A percentile compares a stretch with the other conserved stretches of the same genome.
phyloP scores from a whole-genome alignment of 345 rosid species.

The Ceriops tagal region DNA sequence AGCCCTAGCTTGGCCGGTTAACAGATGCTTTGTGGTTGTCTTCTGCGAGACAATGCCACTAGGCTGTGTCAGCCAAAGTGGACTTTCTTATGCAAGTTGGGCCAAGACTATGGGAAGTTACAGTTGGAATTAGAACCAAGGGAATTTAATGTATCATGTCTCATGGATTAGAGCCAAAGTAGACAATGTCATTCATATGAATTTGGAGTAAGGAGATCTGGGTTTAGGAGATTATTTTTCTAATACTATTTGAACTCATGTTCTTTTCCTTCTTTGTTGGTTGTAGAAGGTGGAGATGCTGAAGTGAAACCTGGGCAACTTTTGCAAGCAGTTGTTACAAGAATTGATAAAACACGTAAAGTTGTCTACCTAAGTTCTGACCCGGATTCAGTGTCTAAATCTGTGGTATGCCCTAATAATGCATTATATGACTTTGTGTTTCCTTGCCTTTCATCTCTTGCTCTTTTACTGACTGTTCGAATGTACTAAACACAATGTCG shows the following conservation, averaged over 20 bases:
- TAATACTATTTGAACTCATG: neutral
- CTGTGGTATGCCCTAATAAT: conserved; percentile 42
- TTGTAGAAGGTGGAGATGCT: conserved; percentile 39
- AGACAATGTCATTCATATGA: too few species aligned
- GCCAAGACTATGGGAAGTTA: too few species aligned
- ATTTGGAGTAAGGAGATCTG: too few species aligned
- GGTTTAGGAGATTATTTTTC: too few species aligned
- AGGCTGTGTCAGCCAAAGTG: too few species aligned
- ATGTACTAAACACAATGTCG: conserved; percentile 1
- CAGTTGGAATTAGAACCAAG: too few species aligned
- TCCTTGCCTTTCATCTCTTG: conserved; percentile 3
- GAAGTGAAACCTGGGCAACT: conserved; percentile 60
- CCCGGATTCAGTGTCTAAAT: conserved; percentile 63
- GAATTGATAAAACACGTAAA: conserved; percentile 69
- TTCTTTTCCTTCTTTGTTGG: neutral
- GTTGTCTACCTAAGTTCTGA: conserved; percentile 66
- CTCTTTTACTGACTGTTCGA: conserved; percentile 2
- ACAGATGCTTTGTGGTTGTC: too few species aligned
- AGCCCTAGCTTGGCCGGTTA: too few species aligned
- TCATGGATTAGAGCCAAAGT: too few species aligned
- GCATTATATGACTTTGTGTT: neutral
- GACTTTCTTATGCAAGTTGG: too few species aligned
- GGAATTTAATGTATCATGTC: too few species aligned
- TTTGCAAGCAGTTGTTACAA: conserved; percentile 72
- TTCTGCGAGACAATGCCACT: too few species aligned